Base-by-base conservation (phyloP, 352 stramenopile species). In the Phytopythium sindhum region DNA sequence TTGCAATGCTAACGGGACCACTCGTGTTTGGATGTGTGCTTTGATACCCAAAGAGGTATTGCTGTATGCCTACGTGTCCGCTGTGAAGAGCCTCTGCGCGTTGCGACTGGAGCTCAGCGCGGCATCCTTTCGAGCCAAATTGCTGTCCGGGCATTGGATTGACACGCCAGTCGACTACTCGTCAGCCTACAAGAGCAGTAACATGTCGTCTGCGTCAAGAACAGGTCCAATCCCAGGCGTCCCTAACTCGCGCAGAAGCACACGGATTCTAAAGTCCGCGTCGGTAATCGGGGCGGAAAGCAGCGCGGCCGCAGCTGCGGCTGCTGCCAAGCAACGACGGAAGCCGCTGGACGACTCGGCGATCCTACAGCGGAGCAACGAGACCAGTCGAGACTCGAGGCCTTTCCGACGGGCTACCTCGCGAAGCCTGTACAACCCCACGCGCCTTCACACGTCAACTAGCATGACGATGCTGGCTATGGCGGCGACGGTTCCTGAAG, bases 121-220 rank as follows among this genome's bases (percentile, higher is more conserved):
- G 31, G 70, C 73, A 8, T 76, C 80, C 15, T 86, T 86, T 61
- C 78, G 80, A 12, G 82, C 78, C 44, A 72, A 78, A 52, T 89
- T 80, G 81, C 78, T 89, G 53, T 70, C 63, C 48, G 67, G 78
- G 21, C 74, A 68, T 9, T 92, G 84, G 84, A 71, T 92, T 17
- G 68, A 90, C 51, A 78, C 74, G 35, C 63, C 65, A 6, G 65
- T 90, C 21, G 79, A 89, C 35, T 89, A 80, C 45, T 68, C 73
- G 29, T 66, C 72, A 8, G 26, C 41, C 17, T 6, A 11, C 17
- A 56, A 23, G 41, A 61, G 24, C 33, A 60, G 15, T 61, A 51
- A 10, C 35, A 31, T 11, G 21, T 24, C 56, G 2, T 7, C 26
- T 26, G 37, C 17, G 3, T 19, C 48, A 14, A 55, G 51, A 14